These are phyloP conservation scores for Hysterangium stoloniferum DNA, from an alignment of 768 basidiomycete genomes.

Conservation along the genomic window DNA sequence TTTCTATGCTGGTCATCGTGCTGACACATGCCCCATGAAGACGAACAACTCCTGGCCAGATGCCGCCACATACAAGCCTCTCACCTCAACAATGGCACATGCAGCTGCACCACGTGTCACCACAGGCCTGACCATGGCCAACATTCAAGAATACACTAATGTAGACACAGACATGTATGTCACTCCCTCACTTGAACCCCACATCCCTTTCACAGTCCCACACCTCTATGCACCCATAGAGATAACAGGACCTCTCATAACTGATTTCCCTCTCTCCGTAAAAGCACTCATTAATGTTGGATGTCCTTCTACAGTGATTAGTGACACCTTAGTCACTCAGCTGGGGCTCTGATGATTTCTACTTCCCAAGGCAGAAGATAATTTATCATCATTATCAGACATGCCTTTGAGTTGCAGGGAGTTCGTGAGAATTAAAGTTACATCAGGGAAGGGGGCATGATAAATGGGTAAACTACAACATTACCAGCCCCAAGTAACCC, in stretches of 20 bases:
- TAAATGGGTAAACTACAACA: too few species aligned
- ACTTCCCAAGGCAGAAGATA: too few species aligned
- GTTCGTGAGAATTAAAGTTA: too few species aligned
- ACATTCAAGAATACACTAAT: neutral
- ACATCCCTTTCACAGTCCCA: neutral
- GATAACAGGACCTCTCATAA: neutral
- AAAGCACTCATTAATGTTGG: neutral
- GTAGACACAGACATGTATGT: neutral
- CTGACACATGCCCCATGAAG: neutral
- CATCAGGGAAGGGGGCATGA: too few species aligned
- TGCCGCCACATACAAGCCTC: slow-evolving; percentile 13
- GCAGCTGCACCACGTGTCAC: slow-evolving; percentile 8
- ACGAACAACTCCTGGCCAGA: slow-evolving; percentile 11
- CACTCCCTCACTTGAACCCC: too few species aligned
- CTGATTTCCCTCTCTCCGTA: neutral
- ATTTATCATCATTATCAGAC: too few species aligned
- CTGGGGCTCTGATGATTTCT: too few species aligned
- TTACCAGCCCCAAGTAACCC: too few species aligned
- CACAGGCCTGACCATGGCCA: neutral
- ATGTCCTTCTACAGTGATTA: neutral
- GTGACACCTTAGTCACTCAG: neutral
- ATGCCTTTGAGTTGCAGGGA: too few species aligned
- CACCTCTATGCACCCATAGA: neutral
- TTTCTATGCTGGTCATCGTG: too few species aligned
- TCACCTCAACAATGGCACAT: slow-evolving; percentile 10